A percentile compares a stretch with the other conserved stretches of the same genome.
These are phyloP conservation scores for Jamesozyma rosinii DNA, from an alignment of 805 yeast genomes.

Conservation along the genomic window DNA sequence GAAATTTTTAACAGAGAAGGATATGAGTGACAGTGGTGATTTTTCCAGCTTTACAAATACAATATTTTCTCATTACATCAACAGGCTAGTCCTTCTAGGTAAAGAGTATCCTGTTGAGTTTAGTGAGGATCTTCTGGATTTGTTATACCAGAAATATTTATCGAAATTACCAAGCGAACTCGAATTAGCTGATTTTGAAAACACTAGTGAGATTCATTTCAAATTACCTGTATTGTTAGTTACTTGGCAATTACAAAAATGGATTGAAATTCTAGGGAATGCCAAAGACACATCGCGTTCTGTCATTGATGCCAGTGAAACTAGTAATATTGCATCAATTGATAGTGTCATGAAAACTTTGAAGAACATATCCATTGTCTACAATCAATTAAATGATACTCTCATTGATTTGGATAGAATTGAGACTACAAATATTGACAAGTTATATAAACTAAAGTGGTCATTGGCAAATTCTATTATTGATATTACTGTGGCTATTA, in stretches of 20 bases:
- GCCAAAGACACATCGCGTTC: not conserved
- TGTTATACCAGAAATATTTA: slow-evolving; percentile 14
- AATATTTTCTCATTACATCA: slow-evolving; percentile 19
- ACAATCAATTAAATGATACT: slow-evolving; percentile 12
- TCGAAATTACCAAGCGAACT: slow-evolving; percentile 9
- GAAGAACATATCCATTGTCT: slow-evolving; percentile 8
- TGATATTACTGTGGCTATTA: slow-evolving; percentile 21
- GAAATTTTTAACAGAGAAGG: slow-evolving; percentile 18
- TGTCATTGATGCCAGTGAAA: not conserved
- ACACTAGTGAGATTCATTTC: slow-evolving; percentile 16
- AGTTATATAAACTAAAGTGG: slow-evolving; percentile 9
- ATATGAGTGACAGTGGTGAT: slow-evolving; percentile 6
- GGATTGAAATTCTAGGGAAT: slow-evolving; percentile 20
- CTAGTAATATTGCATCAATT: not conserved
- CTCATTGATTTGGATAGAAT: slow-evolving; percentile 5
- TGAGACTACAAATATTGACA: not conserved
- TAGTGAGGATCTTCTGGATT: slow-evolving; percentile 11
- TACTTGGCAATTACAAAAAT: slow-evolving; percentile 25
- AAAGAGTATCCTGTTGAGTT: slow-evolving; percentile 22
- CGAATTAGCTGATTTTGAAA: slow-evolving; percentile 7
- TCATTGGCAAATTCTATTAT: slow-evolving; percentile 16
- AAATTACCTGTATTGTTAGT: slow-evolving; percentile 20
- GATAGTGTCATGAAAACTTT: slow-evolving; percentile 6
- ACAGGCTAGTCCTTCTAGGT: slow-evolving; percentile 24
- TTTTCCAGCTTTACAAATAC: slow-evolving; percentile 9